These are phyloP conservation scores for Marchantia paleacea DNA, from an alignment of 225 moss, liverwort and hornwort species.

Conservation along the genomic window DNA sequence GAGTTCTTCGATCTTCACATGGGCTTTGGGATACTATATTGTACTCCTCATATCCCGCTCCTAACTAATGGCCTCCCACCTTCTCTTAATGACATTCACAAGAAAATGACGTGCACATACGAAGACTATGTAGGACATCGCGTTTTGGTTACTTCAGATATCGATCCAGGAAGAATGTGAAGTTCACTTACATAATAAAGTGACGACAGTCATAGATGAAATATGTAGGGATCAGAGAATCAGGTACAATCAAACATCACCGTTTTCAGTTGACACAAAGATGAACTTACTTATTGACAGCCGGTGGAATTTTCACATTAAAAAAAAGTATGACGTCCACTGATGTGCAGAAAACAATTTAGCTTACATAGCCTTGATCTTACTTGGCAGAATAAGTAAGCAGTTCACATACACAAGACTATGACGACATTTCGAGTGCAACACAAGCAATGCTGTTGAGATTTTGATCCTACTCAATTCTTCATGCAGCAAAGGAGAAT, in stretches of 20 bases:
- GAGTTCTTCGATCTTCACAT: no score
- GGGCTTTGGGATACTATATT: no score
- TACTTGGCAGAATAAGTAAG: not conserved
- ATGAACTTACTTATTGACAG: not conserved
- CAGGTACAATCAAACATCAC: not conserved
- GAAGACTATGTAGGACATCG: no score
- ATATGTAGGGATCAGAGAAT: not conserved
- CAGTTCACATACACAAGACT: not conserved
- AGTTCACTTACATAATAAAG: not conserved
- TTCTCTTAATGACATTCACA: not conserved
- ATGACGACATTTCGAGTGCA: constrained; percentile 4
- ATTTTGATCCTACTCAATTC: not conserved
- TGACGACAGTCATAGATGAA: not conserved
- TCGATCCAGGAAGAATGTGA: no score
- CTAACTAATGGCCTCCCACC: no score
- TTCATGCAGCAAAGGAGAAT: not conserved
- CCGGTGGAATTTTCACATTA: not conserved
- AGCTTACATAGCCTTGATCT: not conserved
- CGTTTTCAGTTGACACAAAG: not conserved
- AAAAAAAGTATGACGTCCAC: not conserved
- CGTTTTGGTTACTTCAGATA: no score
- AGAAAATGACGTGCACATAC: constrained; percentile 1
- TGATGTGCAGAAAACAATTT: not conserved
- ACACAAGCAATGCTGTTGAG: not conserved
- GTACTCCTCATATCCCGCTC: no score